Evolutionary conservation across 306 rosid genomes (phyloP).

Genomic region (Acacia crassicarpa): DNA sequence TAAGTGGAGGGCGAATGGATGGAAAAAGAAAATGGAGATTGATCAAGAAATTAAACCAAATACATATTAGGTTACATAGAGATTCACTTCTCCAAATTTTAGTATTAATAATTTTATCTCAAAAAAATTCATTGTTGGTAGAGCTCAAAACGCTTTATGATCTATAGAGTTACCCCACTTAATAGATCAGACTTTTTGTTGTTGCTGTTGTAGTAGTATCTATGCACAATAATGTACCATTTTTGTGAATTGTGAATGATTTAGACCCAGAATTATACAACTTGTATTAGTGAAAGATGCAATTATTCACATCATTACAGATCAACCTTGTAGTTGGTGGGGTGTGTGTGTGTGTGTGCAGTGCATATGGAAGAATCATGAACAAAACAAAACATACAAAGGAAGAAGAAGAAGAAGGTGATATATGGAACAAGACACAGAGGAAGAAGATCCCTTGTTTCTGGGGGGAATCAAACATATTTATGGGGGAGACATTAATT

Average conservation of each 20-base stretch:
- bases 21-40: no score
- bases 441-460: conserved; percentile 60
- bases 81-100: not conserved
- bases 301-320: not conserved
- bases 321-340: not conserved
- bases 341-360: not conserved
- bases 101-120: no score
- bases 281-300: not conserved
- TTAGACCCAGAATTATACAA: not conserved
- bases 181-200: no score
- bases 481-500: conserved; percentile 53
- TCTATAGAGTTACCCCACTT: no score
- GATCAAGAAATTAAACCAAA: no score
- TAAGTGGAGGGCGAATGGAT: no score
- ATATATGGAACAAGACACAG: conserved; percentile 50
- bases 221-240: no score
- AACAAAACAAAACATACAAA: not conserved
- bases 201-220: no score
- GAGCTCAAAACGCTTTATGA: no score
- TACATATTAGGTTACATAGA: not conserved
- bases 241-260: no score
- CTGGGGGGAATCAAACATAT: conserved; percentile 45
- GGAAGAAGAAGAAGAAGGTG: not conserved
- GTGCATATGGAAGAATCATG: not conserved
- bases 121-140: no score